Evolutionary conservation across 345 rosid genomes (phyloP).

Genomic region (Lepidium sativum): DNA sequence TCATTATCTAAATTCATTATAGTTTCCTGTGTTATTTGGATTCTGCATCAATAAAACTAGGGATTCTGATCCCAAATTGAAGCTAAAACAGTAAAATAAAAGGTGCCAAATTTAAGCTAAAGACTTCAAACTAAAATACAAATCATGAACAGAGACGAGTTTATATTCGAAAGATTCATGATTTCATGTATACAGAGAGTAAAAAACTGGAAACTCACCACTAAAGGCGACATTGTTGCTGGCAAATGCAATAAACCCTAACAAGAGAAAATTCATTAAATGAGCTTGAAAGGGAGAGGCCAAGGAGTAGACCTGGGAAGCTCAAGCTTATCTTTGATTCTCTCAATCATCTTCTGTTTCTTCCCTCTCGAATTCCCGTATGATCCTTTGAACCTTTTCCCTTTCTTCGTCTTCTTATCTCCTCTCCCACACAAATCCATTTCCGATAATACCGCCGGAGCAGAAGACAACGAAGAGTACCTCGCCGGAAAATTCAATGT

Average conservation of each 20-base stretch:
- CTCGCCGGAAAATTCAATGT: not conserved
- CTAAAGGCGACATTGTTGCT: not conserved
- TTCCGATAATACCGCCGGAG: constrained; percentile 12
- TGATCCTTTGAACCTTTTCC: constrained; percentile 86
- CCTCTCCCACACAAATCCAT: constrained; percentile 78
- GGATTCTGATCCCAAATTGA: not conserved
- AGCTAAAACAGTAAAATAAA: not conserved
- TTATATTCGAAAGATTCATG: not conserved
- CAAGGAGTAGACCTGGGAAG: constrained; percentile 98
- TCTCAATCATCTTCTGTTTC: constrained; percentile 86
- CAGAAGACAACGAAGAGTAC: not conserved
- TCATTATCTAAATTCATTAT: no score
- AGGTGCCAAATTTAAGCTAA: not conserved
- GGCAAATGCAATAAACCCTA: not conserved
- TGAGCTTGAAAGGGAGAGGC: constrained; percentile 99
- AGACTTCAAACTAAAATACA: not conserved
- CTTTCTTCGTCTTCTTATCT: constrained; percentile 86
- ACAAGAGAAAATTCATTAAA: constrained; percentile 23
- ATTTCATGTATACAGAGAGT: not conserved
- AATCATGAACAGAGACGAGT: not conserved
- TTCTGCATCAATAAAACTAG: no score
- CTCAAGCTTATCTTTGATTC: constrained; percentile 83
- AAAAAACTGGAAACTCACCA: not conserved
- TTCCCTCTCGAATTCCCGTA: constrained; percentile 81
- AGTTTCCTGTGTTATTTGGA: no score